Conservation (phyloP, 129 eudicot genomes). For the Chrysanthemum seticuspe region DNA sequence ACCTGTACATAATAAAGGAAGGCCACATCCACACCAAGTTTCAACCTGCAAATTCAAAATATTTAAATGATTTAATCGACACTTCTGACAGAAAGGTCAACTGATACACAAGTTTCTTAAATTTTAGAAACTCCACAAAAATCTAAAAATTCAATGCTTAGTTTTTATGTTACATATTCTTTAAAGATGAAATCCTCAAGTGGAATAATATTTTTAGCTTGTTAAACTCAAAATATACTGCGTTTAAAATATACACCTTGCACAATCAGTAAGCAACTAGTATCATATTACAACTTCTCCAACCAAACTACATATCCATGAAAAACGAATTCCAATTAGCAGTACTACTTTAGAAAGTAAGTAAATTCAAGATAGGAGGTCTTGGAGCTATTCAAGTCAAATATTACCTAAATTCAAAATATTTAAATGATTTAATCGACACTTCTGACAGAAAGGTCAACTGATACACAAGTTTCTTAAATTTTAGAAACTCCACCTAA, state of each 20-base stretch:
- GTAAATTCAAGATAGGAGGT: no score
- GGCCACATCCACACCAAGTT: slow-evolving; percentile 19
- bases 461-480: neutral
- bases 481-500: neutral
- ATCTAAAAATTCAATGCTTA: neutral
- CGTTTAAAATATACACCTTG: neutral
- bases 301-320: neutral
- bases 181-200: neutral
- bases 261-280: neutral
- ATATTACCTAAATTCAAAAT: slow-evolving; percentile 20
- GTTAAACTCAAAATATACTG: neutral
- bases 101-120: neutral
- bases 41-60: slow-evolving; percentile 29
- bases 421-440: slow-evolving; percentile 12
- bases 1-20: slow-evolving; percentile 32
- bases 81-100: neutral
- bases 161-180: neutral
- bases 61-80: slow-evolving; percentile 12
- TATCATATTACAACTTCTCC: neutral
- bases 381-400: no score
- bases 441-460: neutral
- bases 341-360: neutral
- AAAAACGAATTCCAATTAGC: no score
- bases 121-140: neutral
- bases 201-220: neutral